Base-by-base conservation (phyloP, 2,329 filamentous ascomycete species). In the Microcyclosporella mali region DNA sequence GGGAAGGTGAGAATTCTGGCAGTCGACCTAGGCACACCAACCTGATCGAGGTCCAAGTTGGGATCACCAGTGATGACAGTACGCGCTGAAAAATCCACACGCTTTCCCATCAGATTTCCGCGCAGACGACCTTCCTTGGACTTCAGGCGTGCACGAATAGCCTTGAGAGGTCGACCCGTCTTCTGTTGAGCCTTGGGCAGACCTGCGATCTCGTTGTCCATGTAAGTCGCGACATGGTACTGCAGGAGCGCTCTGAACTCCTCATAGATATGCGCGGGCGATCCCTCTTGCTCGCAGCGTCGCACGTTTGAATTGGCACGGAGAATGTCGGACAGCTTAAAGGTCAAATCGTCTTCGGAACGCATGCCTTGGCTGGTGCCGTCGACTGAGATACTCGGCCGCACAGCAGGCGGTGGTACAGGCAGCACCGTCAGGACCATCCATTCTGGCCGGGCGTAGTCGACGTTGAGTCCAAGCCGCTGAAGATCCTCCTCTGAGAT, bases 21-120 rank as follows among this genome's bases (percentile, higher is more conserved):
- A 57, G 95, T 98, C 61, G 85, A 94, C 58, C 85, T 81, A 27
- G 92, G 92, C 33, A 98, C 92, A 68, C 94, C 92, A 49, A 99
- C 94, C 71, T 99, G 88, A 60, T 98, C 90, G 19, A 98, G 76
- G 19, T 88, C 95, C 55, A 98, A 71, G 63, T 97, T 98, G 46
- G 92, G 92, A 63, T 98, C 92, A 71, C 92, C 92, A 40, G 94
- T 98, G 66, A 99, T 98, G 71, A 99, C 92, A 25, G 94, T 99
- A 82, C 92, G 92, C 29, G 94, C 94, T 0, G 94, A 98, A 62
- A 98, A 98, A 65, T 99, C 92, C 48, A 98, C 92, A 80, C 89
- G 88, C 71, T 98, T 99, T 52, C 92, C 92, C 94, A 98, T 98
- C 75, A 98, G 74, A 68, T 98, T 99, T 63, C 94, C 92, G 71